Evolutionary conservation across 495 filamentous ascomycete species (phyloP), one percentile per base, ranked within the genome.

Genomic region (Podospora pseudoanserina): DNA sequence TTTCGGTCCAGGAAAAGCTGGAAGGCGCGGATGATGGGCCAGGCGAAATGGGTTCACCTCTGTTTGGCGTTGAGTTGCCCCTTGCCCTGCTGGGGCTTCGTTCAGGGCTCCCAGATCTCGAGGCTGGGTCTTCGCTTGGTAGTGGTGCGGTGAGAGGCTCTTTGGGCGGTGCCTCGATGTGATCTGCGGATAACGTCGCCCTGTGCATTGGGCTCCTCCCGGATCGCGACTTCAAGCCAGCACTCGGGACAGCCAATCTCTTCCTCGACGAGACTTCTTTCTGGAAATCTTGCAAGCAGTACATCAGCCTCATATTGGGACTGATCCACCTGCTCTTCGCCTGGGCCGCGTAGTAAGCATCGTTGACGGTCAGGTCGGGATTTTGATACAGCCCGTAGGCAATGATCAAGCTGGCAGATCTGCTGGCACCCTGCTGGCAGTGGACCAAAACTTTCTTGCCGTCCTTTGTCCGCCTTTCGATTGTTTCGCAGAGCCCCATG

Each of bases 261-360:
- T 81, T 83, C 71, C 84, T 86, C 4, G 84, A 72, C 4, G 84
- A 72, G 9, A 93, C 79, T 69, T 88, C 86, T 70, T 88, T 88
- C 68, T 91, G 86, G 79, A 97, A 99, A 75, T 99, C 95, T 54
- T 96, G 94, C 63, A 99, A 83, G 77, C 95, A 94, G 80, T 97
- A 98, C 78, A 99, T 97, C 53, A 99, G 82, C 70, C 91, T 93
- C 95, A 99, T 99, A 75, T 99, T 99, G 1, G 95, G 95, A 16
- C 93, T 94, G 65, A 99, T 96, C 95, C 95, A 99, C 70, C 86
- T 88, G 75, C 94, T 97, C 74, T 91, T 90, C 57, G 84, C 84
- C 78, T 99, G 97, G 23, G 97, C 96, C 4, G 89, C 85, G 75
- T 93, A 87, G 74, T 99, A 99, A 65, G 94, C 93, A 62, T 96